Conservation (phyloP, 2,329 filamentous ascomycete genomes). For the Cercospora sp. region DNA sequence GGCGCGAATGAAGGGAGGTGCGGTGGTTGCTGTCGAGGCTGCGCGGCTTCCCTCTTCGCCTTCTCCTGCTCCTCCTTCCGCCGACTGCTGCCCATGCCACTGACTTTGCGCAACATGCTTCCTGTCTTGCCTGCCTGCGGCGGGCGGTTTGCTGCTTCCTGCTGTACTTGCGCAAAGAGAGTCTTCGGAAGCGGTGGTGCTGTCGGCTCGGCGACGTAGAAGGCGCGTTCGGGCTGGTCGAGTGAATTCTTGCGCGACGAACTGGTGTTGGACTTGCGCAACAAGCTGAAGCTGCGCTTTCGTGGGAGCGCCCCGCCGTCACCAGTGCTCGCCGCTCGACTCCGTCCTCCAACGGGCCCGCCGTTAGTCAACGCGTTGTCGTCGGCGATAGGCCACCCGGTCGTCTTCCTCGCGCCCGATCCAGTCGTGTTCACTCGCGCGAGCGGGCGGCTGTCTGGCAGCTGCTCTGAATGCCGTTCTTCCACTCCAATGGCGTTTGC, state of each 20-base stretch:
- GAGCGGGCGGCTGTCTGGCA: conserved; percentile 5
- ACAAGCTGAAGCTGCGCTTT: conserved; percentile 14
- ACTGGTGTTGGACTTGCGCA: conserved; percentile 11
- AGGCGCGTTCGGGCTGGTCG: conserved; percentile 8
- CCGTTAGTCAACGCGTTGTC: background rate
- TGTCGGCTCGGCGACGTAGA: conserved; percentile 5
- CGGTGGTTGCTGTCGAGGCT: conserved; percentile 58
- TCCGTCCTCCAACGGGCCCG: conserved; percentile 12
- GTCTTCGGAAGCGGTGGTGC: conserved; percentile 10
- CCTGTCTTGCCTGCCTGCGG: conserved; percentile 1
- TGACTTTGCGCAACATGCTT: conserved; percentile 37
- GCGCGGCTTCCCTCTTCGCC: conserved; percentile 42
- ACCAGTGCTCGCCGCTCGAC: conserved; percentile 8
- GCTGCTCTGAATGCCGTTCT: conserved; percentile 1
- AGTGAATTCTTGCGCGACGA: conserved; percentile 13
- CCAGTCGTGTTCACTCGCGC: conserved; percentile 1
- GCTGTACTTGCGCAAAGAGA: conserved; percentile 10
- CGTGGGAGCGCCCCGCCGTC: conserved; percentile 2
- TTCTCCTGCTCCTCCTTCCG: conserved; percentile 26
- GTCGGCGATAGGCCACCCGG: conserved; percentile 7
- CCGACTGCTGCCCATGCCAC: conserved; percentile 36
- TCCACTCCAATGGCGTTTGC: conserved; percentile 9
- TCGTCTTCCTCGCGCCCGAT: background rate
- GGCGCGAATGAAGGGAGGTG: conserved; percentile 52
- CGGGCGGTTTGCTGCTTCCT: conserved; percentile 6